A percentile compares a stretch with the other conserved stretches of the same genome.
Conservation (phyloP, 495 filamentous ascomycete species). For the Penicillium diatomitis region DNA sequence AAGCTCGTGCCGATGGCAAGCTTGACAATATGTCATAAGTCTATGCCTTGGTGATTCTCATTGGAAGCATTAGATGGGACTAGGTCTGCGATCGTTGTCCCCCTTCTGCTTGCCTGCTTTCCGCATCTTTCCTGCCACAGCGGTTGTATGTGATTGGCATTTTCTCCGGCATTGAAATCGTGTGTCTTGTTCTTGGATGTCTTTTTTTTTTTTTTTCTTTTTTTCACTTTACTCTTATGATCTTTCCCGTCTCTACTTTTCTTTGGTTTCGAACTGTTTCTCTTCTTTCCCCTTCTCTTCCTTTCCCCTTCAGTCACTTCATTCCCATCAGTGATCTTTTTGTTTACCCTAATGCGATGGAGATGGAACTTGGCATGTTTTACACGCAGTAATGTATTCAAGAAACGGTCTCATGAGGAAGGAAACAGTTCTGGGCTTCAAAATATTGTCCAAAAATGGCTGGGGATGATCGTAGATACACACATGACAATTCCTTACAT, state of each 20-base stretch:
- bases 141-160: slow-evolving; percentile 13
- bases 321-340: slow-evolving; percentile 35
- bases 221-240: not conserved
- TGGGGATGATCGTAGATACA: slow-evolving; percentile 24
- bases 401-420: slow-evolving; percentile 13
- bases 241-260: slow-evolving; percentile 4
- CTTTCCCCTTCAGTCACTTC: slow-evolving; percentile 4
- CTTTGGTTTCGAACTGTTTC: slow-evolving; percentile 5
- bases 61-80: slow-evolving; percentile 8
- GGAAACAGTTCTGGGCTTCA: slow-evolving; percentile 17
- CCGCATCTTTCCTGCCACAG: slow-evolving; percentile 4
- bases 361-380: slow-evolving; percentile 28
- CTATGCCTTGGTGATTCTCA: not conserved
- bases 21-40: slow-evolving; percentile 33
- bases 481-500: slow-evolving; percentile 8
- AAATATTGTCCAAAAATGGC: slow-evolving; percentile 17
- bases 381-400: slow-evolving; percentile 24
- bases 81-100: not conserved
- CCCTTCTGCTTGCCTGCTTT: not conserved
- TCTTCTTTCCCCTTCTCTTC: slow-evolving; percentile 2
- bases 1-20: slow-evolving; percentile 63
- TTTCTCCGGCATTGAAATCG: not conserved
- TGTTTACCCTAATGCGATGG: slow-evolving; percentile 44
- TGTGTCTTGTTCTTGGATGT: slow-evolving; percentile 3
- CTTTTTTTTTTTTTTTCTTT: slow-evolving; percentile 5